These are phyloP conservation scores for Paraphaeosphaeria sporulosa DNA, from an alignment of 2,329 filamentous ascomycete species.

Conservation along the genomic window DNA sequence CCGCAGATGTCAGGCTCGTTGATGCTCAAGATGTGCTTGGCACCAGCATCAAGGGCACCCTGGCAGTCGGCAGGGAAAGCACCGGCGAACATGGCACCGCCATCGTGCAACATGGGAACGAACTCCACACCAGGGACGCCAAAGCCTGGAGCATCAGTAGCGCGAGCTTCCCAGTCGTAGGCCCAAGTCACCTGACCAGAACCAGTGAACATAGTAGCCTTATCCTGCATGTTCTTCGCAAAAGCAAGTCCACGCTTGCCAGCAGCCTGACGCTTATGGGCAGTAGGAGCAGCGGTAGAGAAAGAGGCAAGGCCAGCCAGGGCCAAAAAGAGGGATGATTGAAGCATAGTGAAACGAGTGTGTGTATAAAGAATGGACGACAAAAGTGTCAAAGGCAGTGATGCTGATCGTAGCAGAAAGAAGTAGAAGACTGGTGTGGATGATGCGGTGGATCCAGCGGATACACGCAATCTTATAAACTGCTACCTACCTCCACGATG, in stretches of 20 bases:
- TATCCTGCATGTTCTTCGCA: slow-evolving; percentile 26
- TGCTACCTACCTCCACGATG: slow-evolving; percentile 2
- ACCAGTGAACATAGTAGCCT: slow-evolving; percentile 30
- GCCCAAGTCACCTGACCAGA: slow-evolving; percentile 62
- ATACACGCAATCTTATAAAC: slow-evolving; percentile 10
- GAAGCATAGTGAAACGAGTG: slow-evolving; percentile 27
- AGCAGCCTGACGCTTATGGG: slow-evolving; percentile 27
- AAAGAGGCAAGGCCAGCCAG: slow-evolving; percentile 39
- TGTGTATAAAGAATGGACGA: slow-evolving; percentile 17
- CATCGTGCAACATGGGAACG: slow-evolving; percentile 62
- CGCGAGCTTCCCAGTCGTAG: slow-evolving; percentile 69
- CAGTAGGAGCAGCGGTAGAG: slow-evolving; percentile 35
- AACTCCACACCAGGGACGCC: slow-evolving; percentile 58
- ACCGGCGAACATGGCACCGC: slow-evolving; percentile 35
- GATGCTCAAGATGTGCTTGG: slow-evolving; percentile 44
- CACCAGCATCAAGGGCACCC: slow-evolving; percentile 36
- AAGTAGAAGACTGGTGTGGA: slow-evolving; percentile 11
- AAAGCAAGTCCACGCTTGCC: slow-evolving; percentile 44
- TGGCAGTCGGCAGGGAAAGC: slow-evolving; percentile 39
- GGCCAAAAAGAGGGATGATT: slow-evolving; percentile 33
- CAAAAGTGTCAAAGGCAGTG: slow-evolving; percentile 12
- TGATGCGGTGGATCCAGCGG: background rate
- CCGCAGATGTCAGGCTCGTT: slow-evolving; percentile 50
- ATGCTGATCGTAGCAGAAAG: slow-evolving; percentile 9
- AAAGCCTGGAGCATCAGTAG: slow-evolving; percentile 36